Percentiles rank a stretch among this genome's conserved stretches.
Evolutionary conservation across 2,329 filamentous ascomycete genomes (phyloP).

Genomic region (Colletotrichum falcatum): DNA sequence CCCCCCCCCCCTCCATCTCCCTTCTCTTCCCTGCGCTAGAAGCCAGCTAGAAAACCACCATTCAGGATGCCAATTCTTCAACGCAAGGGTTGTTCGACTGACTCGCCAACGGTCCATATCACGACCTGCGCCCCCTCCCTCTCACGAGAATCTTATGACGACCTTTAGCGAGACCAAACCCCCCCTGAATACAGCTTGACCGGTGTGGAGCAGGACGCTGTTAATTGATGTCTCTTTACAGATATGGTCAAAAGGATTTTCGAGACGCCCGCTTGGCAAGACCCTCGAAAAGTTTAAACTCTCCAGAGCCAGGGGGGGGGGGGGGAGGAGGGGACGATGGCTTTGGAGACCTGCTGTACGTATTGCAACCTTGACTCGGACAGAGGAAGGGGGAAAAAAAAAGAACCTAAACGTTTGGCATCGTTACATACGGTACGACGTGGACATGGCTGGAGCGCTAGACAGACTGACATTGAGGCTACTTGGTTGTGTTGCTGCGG

Average conservation of each 20-base stretch:
- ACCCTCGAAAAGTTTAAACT: conserved; percentile 30
- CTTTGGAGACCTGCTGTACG: not conserved
- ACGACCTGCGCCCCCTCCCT: not conserved
- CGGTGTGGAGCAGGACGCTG: conserved; percentile 36
- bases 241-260: conserved; percentile 37
- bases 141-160: conserved; percentile 13
- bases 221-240: conserved; percentile 32
- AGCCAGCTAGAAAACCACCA: conserved; percentile 36
- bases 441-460: not conserved
- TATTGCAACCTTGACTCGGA: conserved; percentile 7
- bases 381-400: too few relatives aligned
- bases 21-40: conserved; percentile 21
- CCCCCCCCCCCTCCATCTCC: not conserved
- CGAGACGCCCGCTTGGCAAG: conserved; percentile 21
- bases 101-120: conserved; percentile 31
- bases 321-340: not conserved
- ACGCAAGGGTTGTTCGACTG: conserved; percentile 25
- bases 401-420: not conserved
- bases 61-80: conserved; percentile 24
- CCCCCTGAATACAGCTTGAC: conserved; percentile 35
- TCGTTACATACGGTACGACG: not conserved
- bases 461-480: not conserved
- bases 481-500: not conserved
- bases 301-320: conserved; percentile 10
- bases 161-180: not conserved